A percentile compares a stretch with the other conserved stretches of the same genome.
Conservation (phyloP, 1,139 yeast genomes). For the Pichia sp. region DNA sequence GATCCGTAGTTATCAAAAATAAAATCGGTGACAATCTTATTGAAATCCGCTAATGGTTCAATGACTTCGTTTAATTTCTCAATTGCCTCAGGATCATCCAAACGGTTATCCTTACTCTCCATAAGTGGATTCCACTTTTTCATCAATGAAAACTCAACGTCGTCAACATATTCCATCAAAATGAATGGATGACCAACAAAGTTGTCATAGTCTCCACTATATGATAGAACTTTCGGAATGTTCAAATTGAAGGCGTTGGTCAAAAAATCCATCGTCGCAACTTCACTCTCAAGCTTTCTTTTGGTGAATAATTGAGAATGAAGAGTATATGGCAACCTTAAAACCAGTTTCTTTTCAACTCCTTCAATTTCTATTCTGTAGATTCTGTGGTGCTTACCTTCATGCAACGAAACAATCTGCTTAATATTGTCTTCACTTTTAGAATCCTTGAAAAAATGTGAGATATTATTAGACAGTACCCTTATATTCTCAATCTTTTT, state of each 20-base stretch:
- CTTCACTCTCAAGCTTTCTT: constrained; percentile 78
- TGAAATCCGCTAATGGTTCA: constrained; percentile 56
- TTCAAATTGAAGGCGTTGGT: constrained; percentile 47
- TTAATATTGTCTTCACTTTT: constrained; percentile 39
- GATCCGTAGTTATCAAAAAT: constrained; percentile 76
- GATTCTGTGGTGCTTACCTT: constrained; percentile 88
- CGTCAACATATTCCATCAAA: constrained; percentile 72
- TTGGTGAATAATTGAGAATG: constrained; percentile 60
- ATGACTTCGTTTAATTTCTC: constrained; percentile 51
- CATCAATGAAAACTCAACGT: constrained; percentile 65
- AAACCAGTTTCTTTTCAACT: constrained; percentile 49
- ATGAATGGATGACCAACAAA: constrained; percentile 69
- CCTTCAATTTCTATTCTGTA: constrained; percentile 51
- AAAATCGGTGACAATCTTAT: constrained; percentile 46
- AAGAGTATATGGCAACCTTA: constrained; percentile 81
- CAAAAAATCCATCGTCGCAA: constrained; percentile 85
- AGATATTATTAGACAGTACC: constrained; percentile 21
- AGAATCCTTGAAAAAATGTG: constrained; percentile 18
- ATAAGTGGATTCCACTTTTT: constrained; percentile 83
- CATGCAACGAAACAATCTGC: constrained; percentile 80
- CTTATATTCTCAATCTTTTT: constrained; percentile 16
- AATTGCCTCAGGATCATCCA: constrained; percentile 40
- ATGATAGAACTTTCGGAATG: constrained; percentile 75
- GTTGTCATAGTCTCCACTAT: constrained; percentile 60
- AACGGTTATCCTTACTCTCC: constrained; percentile 36